Percentiles rank a stretch among this genome's conserved stretches.
These are phyloP conservation scores for Leptomonas seymouri DNA, from an alignment of 208 protist species.

Conservation along the genomic window DNA sequence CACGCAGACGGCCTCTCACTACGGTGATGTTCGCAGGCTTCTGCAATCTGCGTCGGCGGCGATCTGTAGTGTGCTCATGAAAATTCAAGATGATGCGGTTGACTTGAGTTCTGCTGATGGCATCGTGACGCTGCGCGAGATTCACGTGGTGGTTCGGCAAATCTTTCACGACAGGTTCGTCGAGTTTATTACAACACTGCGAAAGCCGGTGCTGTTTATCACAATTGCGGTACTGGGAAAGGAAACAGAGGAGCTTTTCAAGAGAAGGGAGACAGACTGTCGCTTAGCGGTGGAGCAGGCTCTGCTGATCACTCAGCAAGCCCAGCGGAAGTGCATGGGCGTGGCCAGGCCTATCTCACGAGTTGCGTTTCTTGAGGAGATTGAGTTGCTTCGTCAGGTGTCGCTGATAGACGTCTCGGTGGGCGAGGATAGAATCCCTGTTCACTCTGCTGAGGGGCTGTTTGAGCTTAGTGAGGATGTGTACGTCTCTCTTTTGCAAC, in stretches of 20 bases:
- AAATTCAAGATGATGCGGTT: constrained; percentile 52
- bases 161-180: constrained; percentile 91
- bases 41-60: constrained; percentile 86
- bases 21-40: constrained; percentile 88
- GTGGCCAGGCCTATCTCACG: constrained; percentile 13
- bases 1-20: constrained; percentile 85
- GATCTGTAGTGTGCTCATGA: constrained; percentile 84
- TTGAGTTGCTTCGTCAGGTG: constrained; percentile 80
- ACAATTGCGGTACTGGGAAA: constrained; percentile 66
- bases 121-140: constrained; percentile 70
- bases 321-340: constrained; percentile 33
- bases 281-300: constrained; percentile 65
- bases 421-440: constrained; percentile 76
- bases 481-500: constrained; percentile 74
- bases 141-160: constrained; percentile 80
- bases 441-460: constrained; percentile 46
- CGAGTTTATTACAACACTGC: constrained; percentile 82
- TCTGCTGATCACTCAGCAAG: constrained; percentile 51
- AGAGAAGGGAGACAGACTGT: constrained; percentile 39
- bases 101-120: constrained; percentile 37
- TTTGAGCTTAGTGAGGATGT: constrained; percentile 70
- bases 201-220: constrained; percentile 71
- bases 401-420: constrained; percentile 82
- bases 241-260: constrained; percentile 67
- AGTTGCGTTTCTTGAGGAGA: constrained; percentile 58